These are phyloP conservation scores for Hymenoscyphus fructigenus DNA, from an alignment of 2,329 filamentous ascomycete species.

Conservation along the genomic window DNA sequence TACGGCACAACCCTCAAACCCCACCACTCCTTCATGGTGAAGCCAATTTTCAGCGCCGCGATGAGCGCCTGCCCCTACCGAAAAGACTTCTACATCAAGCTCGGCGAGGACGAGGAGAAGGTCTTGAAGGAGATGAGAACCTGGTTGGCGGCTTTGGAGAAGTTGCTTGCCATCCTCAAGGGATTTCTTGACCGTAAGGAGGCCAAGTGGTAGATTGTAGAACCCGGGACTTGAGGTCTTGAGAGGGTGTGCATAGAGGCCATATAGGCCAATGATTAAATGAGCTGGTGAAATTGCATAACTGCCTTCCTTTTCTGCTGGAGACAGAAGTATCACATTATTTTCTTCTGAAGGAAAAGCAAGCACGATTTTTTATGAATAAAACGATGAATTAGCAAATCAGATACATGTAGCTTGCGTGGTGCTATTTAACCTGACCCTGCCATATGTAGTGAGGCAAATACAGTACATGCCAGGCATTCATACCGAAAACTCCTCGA, in stretches of 20 bases:
- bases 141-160: slow-evolving; percentile 78
- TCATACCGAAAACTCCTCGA: no score
- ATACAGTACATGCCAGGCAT: no score
- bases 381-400: no score
- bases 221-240: not conserved
- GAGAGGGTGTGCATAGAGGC: not conserved
- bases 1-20: slow-evolving; percentile 88
- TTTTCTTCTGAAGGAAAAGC: no score
- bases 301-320: no score
- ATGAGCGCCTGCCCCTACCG: slow-evolving; percentile 93
- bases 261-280: not conserved
- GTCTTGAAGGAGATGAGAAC: slow-evolving; percentile 62
- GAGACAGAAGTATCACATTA: no score
- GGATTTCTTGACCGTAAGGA: slow-evolving; percentile 57
- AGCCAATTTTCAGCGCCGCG: slow-evolving; percentile 88
- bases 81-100: slow-evolving; percentile 87
- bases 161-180: slow-evolving; percentile 74
- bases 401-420: no score
- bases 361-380: no score
- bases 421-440: no score
- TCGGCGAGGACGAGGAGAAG: slow-evolving; percentile 65
- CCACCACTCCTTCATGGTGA: slow-evolving; percentile 84
- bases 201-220: slow-evolving; percentile 37
- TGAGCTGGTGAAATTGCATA: not conserved
- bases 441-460: no score